Conservation (phyloP, 139 green algal genomes). For the Axilococcus clingmanii region DNA sequence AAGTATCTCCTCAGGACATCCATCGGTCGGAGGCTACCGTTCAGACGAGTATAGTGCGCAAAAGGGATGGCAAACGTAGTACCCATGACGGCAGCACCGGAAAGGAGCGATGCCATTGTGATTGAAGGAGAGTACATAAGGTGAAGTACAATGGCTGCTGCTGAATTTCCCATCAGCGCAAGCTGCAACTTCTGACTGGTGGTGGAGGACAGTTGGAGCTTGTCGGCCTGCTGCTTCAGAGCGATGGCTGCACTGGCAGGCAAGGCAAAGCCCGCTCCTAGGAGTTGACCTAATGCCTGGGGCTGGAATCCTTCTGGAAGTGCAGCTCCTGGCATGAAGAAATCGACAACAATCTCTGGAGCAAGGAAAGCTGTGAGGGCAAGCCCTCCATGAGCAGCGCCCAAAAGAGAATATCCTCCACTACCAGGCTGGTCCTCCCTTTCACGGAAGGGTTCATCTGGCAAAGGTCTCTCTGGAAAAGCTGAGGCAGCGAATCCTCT, state of each 20-base stretch:
- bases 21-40: background rate
- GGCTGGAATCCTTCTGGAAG: conserved; percentile 18
- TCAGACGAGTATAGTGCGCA: conserved; percentile 10
- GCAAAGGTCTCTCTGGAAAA: no score
- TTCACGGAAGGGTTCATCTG: no score
- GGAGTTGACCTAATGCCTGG: conserved; percentile 16
- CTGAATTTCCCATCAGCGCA: conserved; percentile 16
- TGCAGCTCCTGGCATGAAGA: conserved; percentile 12
- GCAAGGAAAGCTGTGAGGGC: conserved; percentile 4
- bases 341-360: conserved; percentile 4
- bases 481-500: no score
- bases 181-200: conserved; percentile 22
- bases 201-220: conserved; percentile 1
- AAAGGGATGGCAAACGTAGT: conserved; percentile 14
- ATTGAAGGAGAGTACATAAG: conserved; percentile 16
- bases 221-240: conserved; percentile 13
- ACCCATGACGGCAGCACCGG: conserved; percentile 11
- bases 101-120: conserved; percentile 3
- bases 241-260: conserved; percentile 1
- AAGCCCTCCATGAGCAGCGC: conserved; percentile 3
- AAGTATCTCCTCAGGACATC: conserved; percentile 4
- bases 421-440: no score
- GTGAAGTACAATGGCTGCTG: conserved; percentile 12
- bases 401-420: conserved; percentile 14
- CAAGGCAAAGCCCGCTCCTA: conserved; percentile 10